These are phyloP conservation scores for Calycina herbarum DNA, from an alignment of 2,329 filamentous ascomycete genomes.

Conservation along the genomic window DNA sequence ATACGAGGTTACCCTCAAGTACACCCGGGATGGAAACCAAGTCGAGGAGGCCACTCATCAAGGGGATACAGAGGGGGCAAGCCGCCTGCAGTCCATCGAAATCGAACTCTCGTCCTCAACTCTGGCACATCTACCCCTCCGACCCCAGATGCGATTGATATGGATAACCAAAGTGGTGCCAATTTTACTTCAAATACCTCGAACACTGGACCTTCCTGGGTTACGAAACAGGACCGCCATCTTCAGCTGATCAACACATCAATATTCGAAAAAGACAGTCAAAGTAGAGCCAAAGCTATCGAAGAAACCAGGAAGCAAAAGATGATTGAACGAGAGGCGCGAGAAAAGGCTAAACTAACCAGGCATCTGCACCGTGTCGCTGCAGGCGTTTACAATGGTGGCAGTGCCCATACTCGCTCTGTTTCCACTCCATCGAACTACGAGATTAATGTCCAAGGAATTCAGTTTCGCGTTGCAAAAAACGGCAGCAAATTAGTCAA, in stretches of 20 bases:
- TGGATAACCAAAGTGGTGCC: conserved; percentile 26
- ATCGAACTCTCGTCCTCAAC: conserved; percentile 68
- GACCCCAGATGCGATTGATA: conserved; percentile 5
- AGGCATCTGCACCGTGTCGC: conserved; percentile 45
- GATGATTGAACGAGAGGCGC: conserved; percentile 52
- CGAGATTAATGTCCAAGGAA: conserved; percentile 68
- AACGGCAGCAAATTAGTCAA: conserved; percentile 82
- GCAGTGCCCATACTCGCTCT: conserved; percentile 19
- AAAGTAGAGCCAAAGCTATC: conserved; percentile 68
- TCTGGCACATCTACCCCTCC: conserved; percentile 27
- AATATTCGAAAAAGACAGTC: conserved; percentile 72
- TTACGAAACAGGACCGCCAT: conserved; percentile 73
- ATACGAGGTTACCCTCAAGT: conserved; percentile 29
- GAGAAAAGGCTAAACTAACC: conserved; percentile 59
- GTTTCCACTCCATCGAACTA: conserved; percentile 47
- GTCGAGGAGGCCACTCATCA: conserved; percentile 29
- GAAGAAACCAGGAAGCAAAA: conserved; percentile 66
- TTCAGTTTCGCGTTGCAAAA: conserved; percentile 71
- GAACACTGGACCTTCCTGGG: conserved; percentile 52
- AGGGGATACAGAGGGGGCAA: conserved; percentile 41
- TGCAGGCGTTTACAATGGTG: conserved; percentile 27
- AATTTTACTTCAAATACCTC: conserved; percentile 25
- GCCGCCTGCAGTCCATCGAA: conserved; percentile 46
- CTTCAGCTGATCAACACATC: conserved; percentile 80
- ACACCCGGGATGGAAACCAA: conserved; percentile 31